phyloP scores from a whole-genome alignment of 1,284 basidiomycete species.

The Abortiporus biennis region DNA sequence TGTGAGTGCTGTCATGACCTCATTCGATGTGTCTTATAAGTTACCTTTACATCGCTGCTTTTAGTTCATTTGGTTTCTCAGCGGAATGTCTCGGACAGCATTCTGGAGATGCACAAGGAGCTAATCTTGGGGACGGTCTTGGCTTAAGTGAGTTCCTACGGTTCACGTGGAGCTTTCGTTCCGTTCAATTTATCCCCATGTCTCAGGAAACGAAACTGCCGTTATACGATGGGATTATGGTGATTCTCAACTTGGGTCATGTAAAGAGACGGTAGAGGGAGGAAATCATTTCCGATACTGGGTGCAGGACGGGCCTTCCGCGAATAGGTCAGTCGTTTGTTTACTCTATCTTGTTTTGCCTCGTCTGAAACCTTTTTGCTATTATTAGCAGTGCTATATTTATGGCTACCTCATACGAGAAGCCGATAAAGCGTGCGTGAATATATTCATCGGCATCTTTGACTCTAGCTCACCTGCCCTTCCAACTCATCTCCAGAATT shows the following conservation, averaged over 20 bases:
- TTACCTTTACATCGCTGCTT: slow-evolving; percentile 4
- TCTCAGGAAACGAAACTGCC: slow-evolving; percentile 66
- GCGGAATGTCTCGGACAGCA: slow-evolving; percentile 85
- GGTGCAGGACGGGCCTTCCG: slow-evolving; percentile 64
- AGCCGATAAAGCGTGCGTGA: slow-evolving; percentile 47
- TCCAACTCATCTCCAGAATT: slow-evolving; percentile 21
- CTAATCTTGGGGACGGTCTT: slow-evolving; percentile 82
- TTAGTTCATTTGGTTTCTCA: slow-evolving; percentile 55
- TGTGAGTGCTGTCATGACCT: slow-evolving; percentile 32
- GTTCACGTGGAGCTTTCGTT: neutral
- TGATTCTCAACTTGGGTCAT: slow-evolving; percentile 72
- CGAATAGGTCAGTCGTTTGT: slow-evolving; percentile 39
- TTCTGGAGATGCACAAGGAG: slow-evolving; percentile 62
- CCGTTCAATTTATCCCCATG: neutral
- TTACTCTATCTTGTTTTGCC: neutral
- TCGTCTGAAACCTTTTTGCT: slow-evolving; percentile 4
- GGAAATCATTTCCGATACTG: slow-evolving; percentile 93
- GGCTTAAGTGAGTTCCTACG: slow-evolving; percentile 47
- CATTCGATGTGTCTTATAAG: slow-evolving; percentile 5
- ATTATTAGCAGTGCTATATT: slow-evolving; percentile 69
- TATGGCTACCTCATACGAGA: slow-evolving; percentile 76
- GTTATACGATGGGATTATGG: slow-evolving; percentile 80
- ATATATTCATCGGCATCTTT: too few species aligned
- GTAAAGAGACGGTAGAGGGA: slow-evolving; percentile 81
- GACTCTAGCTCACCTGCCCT: neutral